Percentiles rank a stretch among this genome's conserved stretches.
Conservation (phyloP, 164 flowering plant species). For the Vitis amurensis region DNA sequence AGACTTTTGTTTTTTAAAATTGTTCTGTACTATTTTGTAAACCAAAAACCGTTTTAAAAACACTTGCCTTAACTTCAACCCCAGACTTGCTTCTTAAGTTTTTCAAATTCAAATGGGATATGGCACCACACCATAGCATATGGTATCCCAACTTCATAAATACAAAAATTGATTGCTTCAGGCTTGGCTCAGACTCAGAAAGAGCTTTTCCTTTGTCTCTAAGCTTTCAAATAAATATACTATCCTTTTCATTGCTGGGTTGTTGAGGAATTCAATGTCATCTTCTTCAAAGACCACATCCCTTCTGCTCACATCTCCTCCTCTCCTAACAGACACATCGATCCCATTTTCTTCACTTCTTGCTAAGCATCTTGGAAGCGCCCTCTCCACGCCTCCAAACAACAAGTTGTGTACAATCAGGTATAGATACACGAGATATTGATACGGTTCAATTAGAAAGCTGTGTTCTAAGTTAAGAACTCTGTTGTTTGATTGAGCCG, state of each 20-base stretch:
- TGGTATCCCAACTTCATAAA: constrained; percentile 27
- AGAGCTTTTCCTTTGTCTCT: constrained; percentile 28
- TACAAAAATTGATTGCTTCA: constrained; percentile 33
- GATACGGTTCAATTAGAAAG: constrained; percentile 58
- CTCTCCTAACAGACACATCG: constrained; percentile 3
- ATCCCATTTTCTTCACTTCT: background rate
- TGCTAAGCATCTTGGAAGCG: background rate
- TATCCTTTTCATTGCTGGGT: constrained; percentile 36
- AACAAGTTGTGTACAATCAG: background rate
- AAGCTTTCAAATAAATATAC: constrained; percentile 35
- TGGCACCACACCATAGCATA: constrained; percentile 13
- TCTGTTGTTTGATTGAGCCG: constrained; percentile 50
- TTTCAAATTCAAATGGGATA: constrained; percentile 26
- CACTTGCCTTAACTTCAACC: background rate
- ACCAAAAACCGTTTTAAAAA: no score
- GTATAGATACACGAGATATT: constrained; percentile 38
- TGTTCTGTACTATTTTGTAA: background rate
- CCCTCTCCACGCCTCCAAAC: no score
- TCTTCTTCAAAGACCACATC: background rate
- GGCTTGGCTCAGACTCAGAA: constrained; percentile 10
- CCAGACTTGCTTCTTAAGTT: background rate
- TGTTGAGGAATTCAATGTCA: constrained; percentile 45
- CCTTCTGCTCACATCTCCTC: constrained; percentile 7
- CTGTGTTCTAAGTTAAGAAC: constrained; percentile 16
- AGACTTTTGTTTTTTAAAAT: no score